Percentiles rank a stretch among this genome's conserved stretches.
phyloP scores from a whole-genome alignment of 2,329 filamentous ascomycete genomes.

The Trichoderma lentiforme region DNA sequence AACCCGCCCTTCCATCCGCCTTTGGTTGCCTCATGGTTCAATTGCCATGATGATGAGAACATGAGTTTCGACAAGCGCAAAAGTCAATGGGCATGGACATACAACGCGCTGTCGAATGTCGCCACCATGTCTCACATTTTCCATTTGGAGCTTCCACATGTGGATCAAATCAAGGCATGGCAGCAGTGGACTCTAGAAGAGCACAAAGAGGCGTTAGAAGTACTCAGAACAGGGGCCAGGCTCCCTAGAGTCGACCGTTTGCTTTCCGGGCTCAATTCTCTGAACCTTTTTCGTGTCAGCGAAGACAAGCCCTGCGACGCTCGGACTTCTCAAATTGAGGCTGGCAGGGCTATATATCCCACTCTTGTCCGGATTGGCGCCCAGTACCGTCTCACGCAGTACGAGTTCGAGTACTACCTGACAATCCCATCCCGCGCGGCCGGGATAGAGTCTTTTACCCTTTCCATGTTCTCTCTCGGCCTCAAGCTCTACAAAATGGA shows the following conservation, averaged over 20 bases:
- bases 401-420: neutral
- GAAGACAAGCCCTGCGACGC: neutral
- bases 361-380: neutral
- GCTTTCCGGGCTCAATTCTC: neutral
- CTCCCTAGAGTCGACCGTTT: neutral
- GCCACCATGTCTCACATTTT: neutral
- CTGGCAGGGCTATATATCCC: neutral
- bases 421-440: neutral
- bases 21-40: neutral
- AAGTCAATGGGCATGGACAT: neutral
- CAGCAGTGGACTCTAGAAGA: neutral
- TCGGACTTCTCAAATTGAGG: neutral
- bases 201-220: neutral
- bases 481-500: neutral
- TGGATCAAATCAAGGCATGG: neutral
- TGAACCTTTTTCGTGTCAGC: neutral
- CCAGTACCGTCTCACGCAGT: neutral
- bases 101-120: neutral
- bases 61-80: neutral
- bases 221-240: neutral
- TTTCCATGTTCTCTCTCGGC: neutral
- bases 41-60: neutral
- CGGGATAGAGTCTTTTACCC: neutral
- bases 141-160: neutral
- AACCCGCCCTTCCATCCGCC: neutral